Evolutionary conservation across 352 stramenopile species (phyloP), one percentile per base, ranked within the genome.

Genomic region (Pythium pyrilobum): DNA sequence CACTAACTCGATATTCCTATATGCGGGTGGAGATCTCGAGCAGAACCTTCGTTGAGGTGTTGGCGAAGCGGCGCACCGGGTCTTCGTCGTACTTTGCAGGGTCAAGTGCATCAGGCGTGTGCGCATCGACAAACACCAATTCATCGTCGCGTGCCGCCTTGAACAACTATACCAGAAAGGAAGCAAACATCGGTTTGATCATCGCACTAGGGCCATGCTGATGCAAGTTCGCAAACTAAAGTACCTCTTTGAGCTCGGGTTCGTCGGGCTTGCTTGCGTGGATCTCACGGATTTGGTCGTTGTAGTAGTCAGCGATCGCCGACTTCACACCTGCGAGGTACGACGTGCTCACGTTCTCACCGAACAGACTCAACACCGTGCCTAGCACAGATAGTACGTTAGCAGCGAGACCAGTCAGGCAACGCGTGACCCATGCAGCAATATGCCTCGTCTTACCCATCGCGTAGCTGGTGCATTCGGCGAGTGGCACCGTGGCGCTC

Each of bases 261-360:
- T 85, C 64, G 1, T 87, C 59, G 0, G 67, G 73, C 29, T 84
- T 79, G 5, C 59, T 59, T 23, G 76, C 78, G 56, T 92, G 88
- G n/a, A 94, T 79, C 51, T 94, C 83, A 16, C 83, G 81, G 43
- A 94, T 92, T 53, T 94, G 83, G 61, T 94, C 83, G 64, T 94
- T 94, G 67, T 92, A 94, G 66, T 90, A 91, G 50, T 94, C 83
- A 29, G 75, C 81, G 39, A 92, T 80, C 3, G 79, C 83, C 52
- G 74, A 72, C 59, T 92, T 94, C 33, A 90, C 66, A 16, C 83
- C 83, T 6, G 67, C 72, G 47, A 84, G 48, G 55, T 87, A 90
- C n/a, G 81, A 81, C 12, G 65, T 74, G 39, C 77, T 87, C 48
- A 86, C 62, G 15, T 59, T 63, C 46, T 87, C 81, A 2, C 81